phyloP scores from a whole-genome alignment of 2,329 filamentous ascomycete genomes.

The Fusarium sp. region DNA sequence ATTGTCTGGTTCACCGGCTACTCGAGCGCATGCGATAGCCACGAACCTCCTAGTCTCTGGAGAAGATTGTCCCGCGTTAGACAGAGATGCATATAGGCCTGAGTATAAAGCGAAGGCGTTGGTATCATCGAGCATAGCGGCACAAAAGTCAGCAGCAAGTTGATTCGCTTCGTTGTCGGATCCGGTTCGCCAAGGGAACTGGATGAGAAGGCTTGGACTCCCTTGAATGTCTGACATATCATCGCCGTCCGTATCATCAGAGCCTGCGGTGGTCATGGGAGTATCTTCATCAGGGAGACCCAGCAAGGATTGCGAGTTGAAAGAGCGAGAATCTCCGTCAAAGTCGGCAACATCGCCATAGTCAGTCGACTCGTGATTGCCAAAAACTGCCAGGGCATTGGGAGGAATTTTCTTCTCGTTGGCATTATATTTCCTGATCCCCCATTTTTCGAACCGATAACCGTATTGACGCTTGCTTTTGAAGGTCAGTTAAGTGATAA shows the following conservation, averaged over 20 bases:
- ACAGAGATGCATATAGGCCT: conserved; percentile 27
- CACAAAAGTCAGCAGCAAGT: conserved; percentile 49
- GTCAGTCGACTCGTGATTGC: conserved; percentile 15
- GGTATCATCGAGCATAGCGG: conserved; percentile 46
- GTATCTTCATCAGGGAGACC: conserved; percentile 1
- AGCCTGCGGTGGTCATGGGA: neutral
- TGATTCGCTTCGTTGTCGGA: conserved; percentile 38
- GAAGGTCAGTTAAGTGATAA: conserved; percentile 7
- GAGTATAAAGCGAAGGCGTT: conserved; percentile 44
- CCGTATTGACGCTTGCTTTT: conserved; percentile 52
- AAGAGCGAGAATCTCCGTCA: conserved; percentile 1
- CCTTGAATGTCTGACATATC: neutral
- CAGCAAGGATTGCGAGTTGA: conserved; percentile 6
- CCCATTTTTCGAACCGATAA: conserved; percentile 51
- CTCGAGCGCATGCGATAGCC: conserved; percentile 42
- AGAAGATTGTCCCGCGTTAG: neutral
- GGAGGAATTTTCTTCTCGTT: conserved; percentile 34
- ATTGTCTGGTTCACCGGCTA: conserved; percentile 39
- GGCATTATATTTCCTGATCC: conserved; percentile 48
- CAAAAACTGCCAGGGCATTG: conserved; percentile 8
- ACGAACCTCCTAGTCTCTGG: conserved; percentile 27
- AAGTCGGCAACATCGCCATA: conserved; percentile 12
- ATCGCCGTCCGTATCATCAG: conserved; percentile 26
- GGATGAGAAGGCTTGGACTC: neutral
- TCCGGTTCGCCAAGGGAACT: conserved; percentile 38